Conservation (phyloP, 345 rosid genomes). For the Boechera stricta region DNA sequence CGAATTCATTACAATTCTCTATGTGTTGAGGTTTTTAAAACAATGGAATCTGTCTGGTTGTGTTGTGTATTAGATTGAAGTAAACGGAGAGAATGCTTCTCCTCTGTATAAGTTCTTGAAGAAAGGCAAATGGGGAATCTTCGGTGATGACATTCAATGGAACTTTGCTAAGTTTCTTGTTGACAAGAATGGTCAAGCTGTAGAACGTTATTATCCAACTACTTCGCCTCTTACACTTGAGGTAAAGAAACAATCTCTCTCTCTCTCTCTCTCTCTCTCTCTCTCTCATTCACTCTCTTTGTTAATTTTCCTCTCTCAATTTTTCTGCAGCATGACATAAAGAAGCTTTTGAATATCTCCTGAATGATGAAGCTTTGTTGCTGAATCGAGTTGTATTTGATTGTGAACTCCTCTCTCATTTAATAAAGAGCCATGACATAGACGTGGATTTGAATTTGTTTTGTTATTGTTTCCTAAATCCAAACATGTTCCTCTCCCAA, state of each 20-base stretch:
- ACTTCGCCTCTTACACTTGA: constrained; percentile 81
- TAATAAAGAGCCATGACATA: constrained; percentile 20
- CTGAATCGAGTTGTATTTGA: constrained; percentile 3
- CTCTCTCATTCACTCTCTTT: not conserved
- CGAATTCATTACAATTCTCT: not conserved
- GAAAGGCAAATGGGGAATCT: constrained; percentile 84
- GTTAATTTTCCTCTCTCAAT: not conserved
- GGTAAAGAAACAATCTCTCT: constrained; percentile 49
- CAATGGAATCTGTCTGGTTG: not conserved
- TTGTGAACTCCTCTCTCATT: constrained; percentile 11
- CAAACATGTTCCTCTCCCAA: too few species aligned
- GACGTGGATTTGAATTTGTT: not conserved
- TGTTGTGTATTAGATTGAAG: constrained; percentile 64
- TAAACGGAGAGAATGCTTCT: constrained; percentile 74
- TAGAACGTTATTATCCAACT: constrained; percentile 82
- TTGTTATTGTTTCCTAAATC: too few species aligned
- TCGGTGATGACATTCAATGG: constrained; percentile 88
- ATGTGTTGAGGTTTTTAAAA: not conserved
- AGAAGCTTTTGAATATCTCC: constrained; percentile 55
- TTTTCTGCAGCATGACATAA: constrained; percentile 61
- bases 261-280: not conserved
- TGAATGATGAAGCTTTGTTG: constrained; percentile 8
- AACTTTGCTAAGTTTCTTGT: constrained; percentile 94
- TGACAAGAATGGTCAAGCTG: constrained; percentile 73
- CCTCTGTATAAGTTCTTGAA: constrained; percentile 81